Conservation (phyloP, 495 filamentous ascomycete species). For the Daldinia loculata region DNA sequence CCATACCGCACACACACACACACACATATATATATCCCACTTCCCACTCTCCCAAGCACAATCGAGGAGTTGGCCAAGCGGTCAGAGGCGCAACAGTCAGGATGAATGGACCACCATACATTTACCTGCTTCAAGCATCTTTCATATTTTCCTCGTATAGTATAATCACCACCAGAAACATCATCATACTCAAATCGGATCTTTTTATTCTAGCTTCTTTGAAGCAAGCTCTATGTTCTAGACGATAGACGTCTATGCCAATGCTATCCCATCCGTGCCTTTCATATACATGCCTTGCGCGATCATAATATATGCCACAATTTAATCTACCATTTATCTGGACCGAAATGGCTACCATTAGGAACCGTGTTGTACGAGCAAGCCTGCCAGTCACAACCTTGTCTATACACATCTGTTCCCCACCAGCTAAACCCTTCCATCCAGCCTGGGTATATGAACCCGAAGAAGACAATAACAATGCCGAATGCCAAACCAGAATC, state of each 20-base stretch:
- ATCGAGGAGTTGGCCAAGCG: not conserved
- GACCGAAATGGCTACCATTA: constrained; percentile 66
- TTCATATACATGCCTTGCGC: not conserved
- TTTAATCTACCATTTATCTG: constrained; percentile 60
- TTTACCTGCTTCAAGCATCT: not conserved
- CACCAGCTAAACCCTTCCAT: constrained; percentile 74
- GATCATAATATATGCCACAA: not conserved
- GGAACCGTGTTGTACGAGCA: constrained; percentile 63
- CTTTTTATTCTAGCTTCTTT: constrained; percentile 6
- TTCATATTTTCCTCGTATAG: not conserved
- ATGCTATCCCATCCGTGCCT: constrained; percentile 9
- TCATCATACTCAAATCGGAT: not conserved
- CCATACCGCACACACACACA: too few species aligned
- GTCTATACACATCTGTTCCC: constrained; percentile 76
- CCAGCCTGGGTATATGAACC: constrained; percentile 75
- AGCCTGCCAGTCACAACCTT: constrained; percentile 71
- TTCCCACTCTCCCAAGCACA: not conserved
- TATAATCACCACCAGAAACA: not conserved
- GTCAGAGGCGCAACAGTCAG: not conserved
- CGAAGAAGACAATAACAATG: constrained; percentile 84
- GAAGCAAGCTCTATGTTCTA: constrained; percentile 23
- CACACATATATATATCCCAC: not conserved
- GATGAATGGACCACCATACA: not conserved
- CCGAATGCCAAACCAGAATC: constrained; percentile 83
- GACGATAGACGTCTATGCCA: not conserved